These are phyloP conservation scores for Chrysanthemum lavandulifolium DNA, from an alignment of 129 eudicot genomes.

Conservation along the genomic window DNA sequence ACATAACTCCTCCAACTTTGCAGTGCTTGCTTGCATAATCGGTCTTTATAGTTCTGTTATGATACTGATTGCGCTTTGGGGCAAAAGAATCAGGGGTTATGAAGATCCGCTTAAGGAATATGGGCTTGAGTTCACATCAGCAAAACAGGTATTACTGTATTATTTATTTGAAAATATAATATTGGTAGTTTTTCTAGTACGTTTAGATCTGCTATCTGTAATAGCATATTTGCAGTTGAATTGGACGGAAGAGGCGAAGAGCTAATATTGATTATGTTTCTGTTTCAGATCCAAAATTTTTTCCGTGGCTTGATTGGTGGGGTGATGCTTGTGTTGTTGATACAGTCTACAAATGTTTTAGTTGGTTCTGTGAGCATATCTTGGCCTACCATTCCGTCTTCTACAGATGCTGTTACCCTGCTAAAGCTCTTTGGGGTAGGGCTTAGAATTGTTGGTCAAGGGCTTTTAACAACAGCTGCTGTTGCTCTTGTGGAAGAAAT, in stretches of 20 bases:
- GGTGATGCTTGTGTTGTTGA: slow-evolving; percentile 48
- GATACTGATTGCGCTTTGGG: slow-evolving; percentile 68
- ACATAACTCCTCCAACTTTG: slow-evolving; percentile 47
- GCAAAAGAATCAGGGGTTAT: slow-evolving; percentile 83
- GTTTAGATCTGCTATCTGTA: neutral
- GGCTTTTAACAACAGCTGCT: slow-evolving; percentile 56
- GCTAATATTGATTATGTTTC: slow-evolving; percentile 25
- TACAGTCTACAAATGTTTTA: slow-evolving; percentile 48
- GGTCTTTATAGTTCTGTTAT: slow-evolving; percentile 71
- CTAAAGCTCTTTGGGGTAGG: slow-evolving; percentile 46
- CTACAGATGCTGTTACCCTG: slow-evolving; percentile 36
- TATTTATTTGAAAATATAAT: slow-evolving; percentile 4
- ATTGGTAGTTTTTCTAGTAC: neutral
- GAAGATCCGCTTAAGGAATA: slow-evolving; percentile 65
- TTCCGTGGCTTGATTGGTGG: slow-evolving; percentile 72
- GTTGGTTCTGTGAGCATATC: slow-evolving; percentile 60
- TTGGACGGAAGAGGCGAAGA: slow-evolving; percentile 13
- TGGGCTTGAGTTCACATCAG: slow-evolving; percentile 69
- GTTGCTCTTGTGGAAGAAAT: slow-evolving; percentile 75
- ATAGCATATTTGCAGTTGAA: slow-evolving; percentile 2
- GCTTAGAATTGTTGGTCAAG: slow-evolving; percentile 46
- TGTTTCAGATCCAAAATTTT: slow-evolving; percentile 53
- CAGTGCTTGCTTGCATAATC: slow-evolving; percentile 66
- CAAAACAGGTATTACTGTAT: slow-evolving; percentile 44
- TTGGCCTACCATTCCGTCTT: slow-evolving; percentile 48